phyloP scores from a whole-genome alignment of 345 rosid genomes.

The Populus pruinosa region DNA sequence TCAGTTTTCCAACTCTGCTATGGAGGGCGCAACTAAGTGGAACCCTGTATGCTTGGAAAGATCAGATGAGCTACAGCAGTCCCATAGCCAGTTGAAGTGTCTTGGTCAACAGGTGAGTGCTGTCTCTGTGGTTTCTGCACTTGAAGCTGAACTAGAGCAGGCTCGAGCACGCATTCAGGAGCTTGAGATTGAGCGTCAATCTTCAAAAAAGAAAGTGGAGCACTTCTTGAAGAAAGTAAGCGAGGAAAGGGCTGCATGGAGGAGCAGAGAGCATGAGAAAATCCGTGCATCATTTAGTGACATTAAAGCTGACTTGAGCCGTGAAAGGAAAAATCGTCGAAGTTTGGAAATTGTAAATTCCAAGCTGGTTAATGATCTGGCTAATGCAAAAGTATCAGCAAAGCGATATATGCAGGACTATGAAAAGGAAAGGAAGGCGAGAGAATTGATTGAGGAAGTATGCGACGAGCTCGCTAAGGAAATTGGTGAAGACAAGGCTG shows the following conservation, averaged over 20 bases:
- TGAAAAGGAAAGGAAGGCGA: constrained; percentile 71
- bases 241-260: constrained; percentile 79
- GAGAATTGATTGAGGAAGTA: constrained; percentile 77
- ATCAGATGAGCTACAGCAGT: constrained; percentile 45
- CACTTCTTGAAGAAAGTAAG: constrained; percentile 78
- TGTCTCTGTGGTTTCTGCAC: constrained; percentile 54
- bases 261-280: constrained; percentile 81
- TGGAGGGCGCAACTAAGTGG: constrained; percentile 92
- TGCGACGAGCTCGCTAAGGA: constrained; percentile 88
- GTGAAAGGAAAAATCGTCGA: constrained; percentile 68
- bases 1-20: constrained; percentile 54
- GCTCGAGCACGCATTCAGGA: constrained; percentile 55
- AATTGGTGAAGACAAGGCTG: constrained; percentile 77
- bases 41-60: constrained; percentile 52
- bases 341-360: constrained; percentile 64
- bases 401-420: constrained; percentile 59
- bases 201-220: constrained; percentile 77
- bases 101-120: constrained; percentile 57
- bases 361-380: constrained; percentile 73
- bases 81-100: constrained; percentile 39
- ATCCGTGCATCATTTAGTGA: constrained; percentile 69
- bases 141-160: constrained; percentile 64
- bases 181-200: constrained; percentile 64
- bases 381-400: constrained; percentile 58
- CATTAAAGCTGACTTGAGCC: constrained; percentile 55